phyloP scores from a whole-genome alignment of 2,329 filamentous ascomycete genomes.

The Fusarium sp. region DNA sequence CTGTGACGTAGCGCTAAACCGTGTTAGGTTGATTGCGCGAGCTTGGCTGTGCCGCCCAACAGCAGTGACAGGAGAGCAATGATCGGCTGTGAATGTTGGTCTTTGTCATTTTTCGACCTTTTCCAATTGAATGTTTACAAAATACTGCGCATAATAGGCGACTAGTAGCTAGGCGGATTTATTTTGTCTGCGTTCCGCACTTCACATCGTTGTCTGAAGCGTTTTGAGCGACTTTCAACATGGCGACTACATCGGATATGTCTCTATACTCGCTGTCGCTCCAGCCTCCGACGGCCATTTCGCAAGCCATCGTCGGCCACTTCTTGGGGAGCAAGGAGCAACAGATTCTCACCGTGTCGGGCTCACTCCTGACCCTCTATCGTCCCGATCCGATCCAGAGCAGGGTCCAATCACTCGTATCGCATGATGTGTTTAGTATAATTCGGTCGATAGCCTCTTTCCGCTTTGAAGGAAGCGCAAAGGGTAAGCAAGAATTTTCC shows the following conservation, averaged over 20 bases:
- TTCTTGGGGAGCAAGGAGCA: constrained; percentile 97
- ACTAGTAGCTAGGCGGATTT: too few relatives aligned
- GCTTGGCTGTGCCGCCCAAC: constrained; percentile 6
- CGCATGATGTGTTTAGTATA: constrained; percentile 96
- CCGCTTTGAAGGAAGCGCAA: constrained; percentile 90
- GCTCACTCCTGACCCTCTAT: constrained; percentile 87
- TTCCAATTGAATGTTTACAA: too few relatives aligned
- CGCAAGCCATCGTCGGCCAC: constrained; percentile 91
- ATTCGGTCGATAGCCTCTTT: constrained; percentile 90
- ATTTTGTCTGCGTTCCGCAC: too few relatives aligned
- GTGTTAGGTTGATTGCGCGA: constrained; percentile 17
- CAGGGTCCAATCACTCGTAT: constrained; percentile 85
- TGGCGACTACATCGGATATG: constrained; percentile 99
- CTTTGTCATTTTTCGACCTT: too few relatives aligned
- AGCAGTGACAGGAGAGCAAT: not conserved
- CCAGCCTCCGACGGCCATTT: constrained; percentile 88
- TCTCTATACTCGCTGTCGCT: constrained; percentile 98
- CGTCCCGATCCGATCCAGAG: constrained; percentile 86
- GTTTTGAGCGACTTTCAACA: constrained; percentile 53
- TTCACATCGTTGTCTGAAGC: too few relatives aligned
- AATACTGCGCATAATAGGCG: too few relatives aligned
- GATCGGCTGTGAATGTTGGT: not conserved
- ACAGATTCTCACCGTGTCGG: constrained; percentile 93
- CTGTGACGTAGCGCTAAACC: not conserved
- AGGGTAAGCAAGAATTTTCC: constrained; percentile 74